Percentiles rank a stretch among this genome's conserved stretches.
phyloP scores from a whole-genome alignment of 2,329 filamentous ascomycete genomes.

The Fusarium praegraminearum region DNA sequence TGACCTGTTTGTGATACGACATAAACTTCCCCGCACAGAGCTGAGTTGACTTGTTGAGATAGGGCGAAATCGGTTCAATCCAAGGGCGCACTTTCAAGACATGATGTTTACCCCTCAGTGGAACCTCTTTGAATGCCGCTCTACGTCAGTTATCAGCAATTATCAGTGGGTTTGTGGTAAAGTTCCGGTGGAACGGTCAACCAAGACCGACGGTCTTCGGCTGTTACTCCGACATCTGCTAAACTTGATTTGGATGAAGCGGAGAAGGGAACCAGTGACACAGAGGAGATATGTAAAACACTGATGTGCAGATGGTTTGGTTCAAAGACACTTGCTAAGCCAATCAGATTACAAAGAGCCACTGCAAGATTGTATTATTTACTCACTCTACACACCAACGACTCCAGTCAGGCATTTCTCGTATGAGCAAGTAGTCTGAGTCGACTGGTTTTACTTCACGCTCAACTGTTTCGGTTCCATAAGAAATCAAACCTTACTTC shows the following conservation, averaged over 20 bases:
- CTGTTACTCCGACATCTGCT: not conserved
- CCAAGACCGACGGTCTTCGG: slow-evolving; percentile 3
- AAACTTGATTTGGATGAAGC: not conserved
- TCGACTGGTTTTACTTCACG: not conserved
- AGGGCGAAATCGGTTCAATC: not conserved
- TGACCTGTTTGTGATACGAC: not conserved
- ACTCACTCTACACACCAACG: not conserved
- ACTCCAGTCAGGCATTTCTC: not conserved
- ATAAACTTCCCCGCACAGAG: not conserved
- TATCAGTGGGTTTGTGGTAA: not conserved
- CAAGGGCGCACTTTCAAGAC: not conserved
- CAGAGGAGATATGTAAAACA: not conserved
- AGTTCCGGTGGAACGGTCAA: not conserved
- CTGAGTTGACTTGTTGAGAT: not conserved
- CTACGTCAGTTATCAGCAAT: not conserved
- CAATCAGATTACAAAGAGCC: not conserved
- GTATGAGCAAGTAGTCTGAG: not conserved
- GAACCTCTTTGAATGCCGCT: not conserved
- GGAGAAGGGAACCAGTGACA: not conserved
- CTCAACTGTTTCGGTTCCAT: not conserved
- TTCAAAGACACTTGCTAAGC: not conserved
- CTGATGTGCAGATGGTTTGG: not conserved
- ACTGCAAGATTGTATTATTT: not conserved
- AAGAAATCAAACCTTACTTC: not conserved
- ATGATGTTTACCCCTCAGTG: not conserved